phyloP scores from a whole-genome alignment of 2,329 filamentous ascomycete genomes.

The Calonectria leucothoes region DNA sequence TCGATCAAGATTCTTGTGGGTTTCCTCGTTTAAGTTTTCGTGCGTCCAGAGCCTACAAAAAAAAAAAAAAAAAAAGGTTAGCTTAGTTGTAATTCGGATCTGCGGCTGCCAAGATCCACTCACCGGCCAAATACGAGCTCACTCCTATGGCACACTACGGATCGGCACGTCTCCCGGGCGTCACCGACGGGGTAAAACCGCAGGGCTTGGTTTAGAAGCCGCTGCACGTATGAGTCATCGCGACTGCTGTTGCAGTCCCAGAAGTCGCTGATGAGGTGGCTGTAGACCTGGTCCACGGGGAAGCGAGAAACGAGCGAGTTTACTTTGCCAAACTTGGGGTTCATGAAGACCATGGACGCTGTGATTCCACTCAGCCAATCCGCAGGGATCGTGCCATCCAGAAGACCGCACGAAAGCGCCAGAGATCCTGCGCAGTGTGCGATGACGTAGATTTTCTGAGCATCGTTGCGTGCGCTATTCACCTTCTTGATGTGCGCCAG shows the following conservation, averaged over 20 bases:
- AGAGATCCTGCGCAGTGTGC: slow-evolving; percentile 74
- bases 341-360: slow-evolving; percentile 72
- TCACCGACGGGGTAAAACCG: slow-evolving; percentile 65
- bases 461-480: slow-evolving; percentile 33
- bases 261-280: slow-evolving; percentile 25
- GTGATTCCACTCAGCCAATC: slow-evolving; percentile 69
- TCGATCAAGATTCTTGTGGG: slow-evolving; percentile 69
- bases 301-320: slow-evolving; percentile 26
- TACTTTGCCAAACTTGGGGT: slow-evolving; percentile 54
- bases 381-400: slow-evolving; percentile 70
- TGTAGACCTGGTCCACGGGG: slow-evolving; percentile 24
- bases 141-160: slow-evolving; percentile 69
- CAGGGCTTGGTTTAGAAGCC: slow-evolving; percentile 64
- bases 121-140: slow-evolving; percentile 69
- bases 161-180: slow-evolving; percentile 69
- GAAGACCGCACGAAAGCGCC: slow-evolving; percentile 65
- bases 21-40: slow-evolving; percentile 72
- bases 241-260: slow-evolving; percentile 34
- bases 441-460: slow-evolving; percentile 64
- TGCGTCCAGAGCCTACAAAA: slow-evolving; percentile 65
- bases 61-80: neutral
- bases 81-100: neutral
- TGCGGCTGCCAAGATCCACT: slow-evolving; percentile 3
- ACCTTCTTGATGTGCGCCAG: slow-evolving; percentile 62
- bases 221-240: slow-evolving; percentile 56